These are phyloP conservation scores for Nothomitra cinnamomea DNA, from an alignment of 2,329 filamentous ascomycete genomes.

Conservation along the genomic window DNA sequence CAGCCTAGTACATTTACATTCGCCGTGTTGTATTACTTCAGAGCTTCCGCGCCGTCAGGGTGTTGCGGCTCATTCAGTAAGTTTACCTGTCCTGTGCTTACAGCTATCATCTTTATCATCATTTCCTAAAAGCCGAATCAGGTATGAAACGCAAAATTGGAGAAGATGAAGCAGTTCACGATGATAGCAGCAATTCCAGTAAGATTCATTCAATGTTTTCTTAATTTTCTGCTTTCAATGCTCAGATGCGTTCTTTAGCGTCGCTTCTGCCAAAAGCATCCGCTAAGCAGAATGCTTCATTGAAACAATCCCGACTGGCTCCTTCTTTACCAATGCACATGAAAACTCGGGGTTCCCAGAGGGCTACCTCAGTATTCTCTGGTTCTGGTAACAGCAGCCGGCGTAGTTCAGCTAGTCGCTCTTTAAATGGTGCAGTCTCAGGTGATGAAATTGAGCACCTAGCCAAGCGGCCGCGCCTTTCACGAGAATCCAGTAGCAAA, in stretches of 20 bases:
- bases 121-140: neutral
- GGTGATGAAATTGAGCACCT: neutral
- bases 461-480: neutral
- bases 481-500: neutral
- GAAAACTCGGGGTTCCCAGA: slow-evolving; percentile 1
- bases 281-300: slow-evolving; percentile 3
- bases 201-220: neutral
- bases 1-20: neutral
- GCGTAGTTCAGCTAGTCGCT: neutral
- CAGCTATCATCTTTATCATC: neutral
- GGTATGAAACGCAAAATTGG: slow-evolving; percentile 1
- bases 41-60: neutral
- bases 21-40: neutral
- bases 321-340: slow-evolving; percentile 3
- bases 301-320: neutral
- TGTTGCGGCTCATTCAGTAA: slow-evolving; percentile 2
- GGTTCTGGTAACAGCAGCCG: neutral
- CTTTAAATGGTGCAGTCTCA: slow-evolving; percentile 1
- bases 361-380: neutral
- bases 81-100: slow-evolving; percentile 1
- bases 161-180: neutral
- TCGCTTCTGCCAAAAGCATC: neutral
- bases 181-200: neutral
- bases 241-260: neutral
- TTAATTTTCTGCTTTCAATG: neutral